Evolutionary conservation across 2,329 filamentous ascomycete genomes (phyloP).

Genomic region (Stemphylium beticola): DNA sequence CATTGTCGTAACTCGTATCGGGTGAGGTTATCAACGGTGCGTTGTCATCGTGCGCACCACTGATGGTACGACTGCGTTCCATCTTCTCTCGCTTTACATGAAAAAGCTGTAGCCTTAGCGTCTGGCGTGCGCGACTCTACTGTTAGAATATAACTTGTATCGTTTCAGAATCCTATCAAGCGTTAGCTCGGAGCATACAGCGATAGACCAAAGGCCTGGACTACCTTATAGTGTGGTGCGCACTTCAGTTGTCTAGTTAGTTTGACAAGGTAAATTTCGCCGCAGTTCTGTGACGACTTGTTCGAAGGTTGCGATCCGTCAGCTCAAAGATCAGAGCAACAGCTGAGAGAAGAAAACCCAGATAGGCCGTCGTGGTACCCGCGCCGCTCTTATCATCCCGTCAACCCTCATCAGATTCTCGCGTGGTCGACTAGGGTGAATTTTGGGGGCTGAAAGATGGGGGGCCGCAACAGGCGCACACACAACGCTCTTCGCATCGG

Average conservation of each 20-base stretch:
- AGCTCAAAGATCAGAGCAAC: not conserved
- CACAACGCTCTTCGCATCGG: not conserved
- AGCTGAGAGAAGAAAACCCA: not conserved
- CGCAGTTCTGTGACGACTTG: not conserved
- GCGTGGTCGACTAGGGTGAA: not conserved
- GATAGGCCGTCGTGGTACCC: not conserved
- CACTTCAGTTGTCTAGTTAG: not conserved
- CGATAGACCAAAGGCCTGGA: too few species aligned
- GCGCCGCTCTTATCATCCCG: not conserved
- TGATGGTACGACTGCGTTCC: slow-evolving; percentile 11
- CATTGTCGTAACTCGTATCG: slow-evolving; percentile 20
- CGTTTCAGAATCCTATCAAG: too few species aligned
- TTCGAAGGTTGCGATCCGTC: not conserved
- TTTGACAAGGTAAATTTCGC: not conserved
- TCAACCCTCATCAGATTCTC: not conserved
- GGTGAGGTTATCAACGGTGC: slow-evolving; percentile 22
- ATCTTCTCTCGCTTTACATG: slow-evolving; percentile 1
- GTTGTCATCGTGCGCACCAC: slow-evolving; percentile 8
- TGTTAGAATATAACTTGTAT: not conserved
- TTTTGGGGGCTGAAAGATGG: slow-evolving; percentile 16
- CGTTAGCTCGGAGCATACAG: too few species aligned
- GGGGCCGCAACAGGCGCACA: slow-evolving; percentile 8
- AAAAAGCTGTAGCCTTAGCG: not conserved
- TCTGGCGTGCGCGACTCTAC: not conserved
- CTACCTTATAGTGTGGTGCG: too few species aligned